Base-by-base conservation (phyloP, 2,329 filamentous ascomycete species). In the Pseudocercospora vitis region DNA sequence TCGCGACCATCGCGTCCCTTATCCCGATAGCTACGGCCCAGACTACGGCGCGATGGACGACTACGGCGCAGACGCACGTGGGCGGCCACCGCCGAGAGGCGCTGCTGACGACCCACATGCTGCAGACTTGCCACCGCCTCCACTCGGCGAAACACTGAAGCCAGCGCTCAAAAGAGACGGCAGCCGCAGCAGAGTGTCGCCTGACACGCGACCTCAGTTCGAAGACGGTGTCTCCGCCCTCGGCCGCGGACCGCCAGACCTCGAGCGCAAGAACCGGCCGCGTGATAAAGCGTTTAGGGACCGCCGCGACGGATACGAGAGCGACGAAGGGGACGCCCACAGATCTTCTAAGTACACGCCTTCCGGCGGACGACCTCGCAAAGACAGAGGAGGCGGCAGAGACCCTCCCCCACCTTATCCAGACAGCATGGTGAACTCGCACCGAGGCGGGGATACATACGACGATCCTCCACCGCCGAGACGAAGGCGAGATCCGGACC, bases 301-400 rank as follows among this genome's bases (percentile, higher is more conserved):
- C 26, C 64, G 64, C 58, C 59, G 69, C 33, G 66, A 71, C 57
- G 69, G 68, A 12, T 71, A 71, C 57, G 68, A 69, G 52, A 66
- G 62, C 40, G 69, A 71, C 42, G 69, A 71, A 48, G 69, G 69
- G 16, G 69, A 71, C 46, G 55, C 49, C 35, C 63, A 66, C 55
- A 57, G 54, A 55, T 48, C 44, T 24, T 58, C 55, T 48, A 56
- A 58, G 50, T 55, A 53, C 51, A 53, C 47, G n/a, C 53, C 53
- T 19, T 23, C 42, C 18, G 33, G 42, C 44, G 33, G 33, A 42
- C 28, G 37, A 18, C 16, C 33, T 18, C 40, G 55, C 37, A 28
- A 53, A 4, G 42, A 53, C 23, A 40, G 40, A 46, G 50, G 39
- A 50, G 47, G 39, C 37, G 50, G 23, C 24, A 48, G 53, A 44